phyloP scores from a whole-genome alignment of 2,329 filamentous ascomycete genomes.

The Trichoderma sp. region DNA sequence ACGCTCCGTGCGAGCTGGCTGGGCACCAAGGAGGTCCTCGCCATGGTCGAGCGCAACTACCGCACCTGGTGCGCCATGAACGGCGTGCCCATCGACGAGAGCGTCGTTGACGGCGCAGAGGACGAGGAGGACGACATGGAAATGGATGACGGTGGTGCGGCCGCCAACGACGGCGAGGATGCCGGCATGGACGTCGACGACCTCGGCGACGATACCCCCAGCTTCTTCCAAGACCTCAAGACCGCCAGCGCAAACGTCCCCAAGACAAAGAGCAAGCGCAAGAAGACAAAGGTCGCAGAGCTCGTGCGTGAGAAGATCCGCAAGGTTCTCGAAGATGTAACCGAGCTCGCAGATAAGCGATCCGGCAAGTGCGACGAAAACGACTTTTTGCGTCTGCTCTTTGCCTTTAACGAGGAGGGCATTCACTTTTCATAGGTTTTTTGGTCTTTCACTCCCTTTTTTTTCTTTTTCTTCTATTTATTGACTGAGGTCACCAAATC shows the following conservation, averaged over 20 bases:
- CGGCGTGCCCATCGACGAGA: slow-evolving; percentile 76
- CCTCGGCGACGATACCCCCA: slow-evolving; percentile 53
- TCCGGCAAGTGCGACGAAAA: slow-evolving; percentile 89
- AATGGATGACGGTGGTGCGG: slow-evolving; percentile 48
- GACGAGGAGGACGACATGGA: slow-evolving; percentile 48
- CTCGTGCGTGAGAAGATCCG: slow-evolving; percentile 86
- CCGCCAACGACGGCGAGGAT: slow-evolving; percentile 51
- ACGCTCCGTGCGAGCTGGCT: slow-evolving; percentile 82
- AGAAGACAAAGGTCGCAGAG: slow-evolving; percentile 77
- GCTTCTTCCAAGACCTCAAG: slow-evolving; percentile 76
- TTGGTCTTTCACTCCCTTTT: neutral
- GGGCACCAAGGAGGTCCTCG: slow-evolving; percentile 77
- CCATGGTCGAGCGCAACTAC: slow-evolving; percentile 85
- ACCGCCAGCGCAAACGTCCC: slow-evolving; percentile 43
- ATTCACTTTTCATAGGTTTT: slow-evolving; percentile 78
- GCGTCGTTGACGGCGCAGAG: slow-evolving; percentile 52
- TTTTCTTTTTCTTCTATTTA: neutral
- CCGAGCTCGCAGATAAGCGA: slow-evolving; percentile 77
- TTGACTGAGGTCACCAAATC: neutral
- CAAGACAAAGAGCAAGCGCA: slow-evolving; percentile 71
- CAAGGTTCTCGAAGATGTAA: slow-evolving; percentile 80
- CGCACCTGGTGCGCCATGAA: slow-evolving; percentile 88
- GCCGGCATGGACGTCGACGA: slow-evolving; percentile 58
- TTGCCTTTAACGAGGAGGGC: slow-evolving; percentile 85
- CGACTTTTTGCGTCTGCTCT: slow-evolving; percentile 81